Evolutionary conservation across 495 filamentous ascomycete genomes (phyloP).

Genomic region (Aspergillus indologenus): DNA sequence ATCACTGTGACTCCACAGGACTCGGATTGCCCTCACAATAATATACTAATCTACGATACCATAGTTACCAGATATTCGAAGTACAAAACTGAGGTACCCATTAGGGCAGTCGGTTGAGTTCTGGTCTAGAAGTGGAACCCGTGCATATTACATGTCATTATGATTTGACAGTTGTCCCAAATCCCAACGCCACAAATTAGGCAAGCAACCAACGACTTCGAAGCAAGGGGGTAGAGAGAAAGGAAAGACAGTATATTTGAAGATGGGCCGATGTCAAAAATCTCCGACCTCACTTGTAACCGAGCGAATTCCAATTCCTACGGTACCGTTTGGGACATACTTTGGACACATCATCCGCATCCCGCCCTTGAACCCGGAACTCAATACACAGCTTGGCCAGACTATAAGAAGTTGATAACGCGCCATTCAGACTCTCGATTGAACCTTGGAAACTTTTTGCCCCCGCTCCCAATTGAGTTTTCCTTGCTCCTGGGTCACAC

Average conservation of each 20-base stretch:
- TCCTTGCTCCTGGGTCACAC: not conserved
- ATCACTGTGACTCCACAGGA: too few species aligned
- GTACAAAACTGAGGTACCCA: too few species aligned
- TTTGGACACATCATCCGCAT: not conserved
- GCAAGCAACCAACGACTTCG: constrained; percentile 1
- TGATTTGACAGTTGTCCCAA: constrained; percentile 10
- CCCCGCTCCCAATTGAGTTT: not conserved
- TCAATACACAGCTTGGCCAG: not conserved
- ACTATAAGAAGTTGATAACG: not conserved
- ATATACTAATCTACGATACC: too few species aligned
- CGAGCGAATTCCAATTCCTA: not conserved
- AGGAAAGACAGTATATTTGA: not conserved
- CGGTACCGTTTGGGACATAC: not conserved
- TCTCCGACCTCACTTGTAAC: not conserved
- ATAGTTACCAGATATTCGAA: too few species aligned
- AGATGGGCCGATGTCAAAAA: constrained; percentile 1
- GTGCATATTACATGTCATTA: constrained; percentile 9
- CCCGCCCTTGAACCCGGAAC: not conserved
- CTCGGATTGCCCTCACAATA: too few species aligned
- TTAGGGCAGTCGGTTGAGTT: too few species aligned
- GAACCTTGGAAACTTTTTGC: not conserved
- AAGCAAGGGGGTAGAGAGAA: constrained; percentile 2
- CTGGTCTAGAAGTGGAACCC: not conserved
- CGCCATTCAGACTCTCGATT: not conserved
- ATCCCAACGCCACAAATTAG: not conserved